Evolutionary conservation across 2,329 filamentous ascomycete genomes (phyloP), one percentile per base, ranked within the genome.

Genomic region (Botrytis aclada): DNA sequence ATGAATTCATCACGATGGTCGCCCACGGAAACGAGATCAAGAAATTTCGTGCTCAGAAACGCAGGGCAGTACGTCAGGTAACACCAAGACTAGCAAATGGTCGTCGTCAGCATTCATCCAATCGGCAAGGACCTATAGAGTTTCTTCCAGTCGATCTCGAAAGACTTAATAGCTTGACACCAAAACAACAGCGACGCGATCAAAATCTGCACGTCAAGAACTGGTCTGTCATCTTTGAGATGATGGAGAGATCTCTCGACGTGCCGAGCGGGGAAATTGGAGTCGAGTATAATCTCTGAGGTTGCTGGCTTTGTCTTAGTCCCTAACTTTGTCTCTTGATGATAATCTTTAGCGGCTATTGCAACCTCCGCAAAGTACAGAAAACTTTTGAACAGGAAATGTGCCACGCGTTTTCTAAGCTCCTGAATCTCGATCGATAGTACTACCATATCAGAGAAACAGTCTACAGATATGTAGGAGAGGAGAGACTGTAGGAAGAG

Each of bases 321-420:
- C n/a, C n/a, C n/a, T 34, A 1, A 25, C 4, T 9, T 32, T 6
- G n/a, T 14, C 12, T 47, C 20, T n/a, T 4, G 3, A 5, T 8
- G 20, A 18, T 25, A 16, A 16, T 22, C 3, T 4, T 5, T 14
- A 20, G n/a, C 18, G 10, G 14, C 3, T 65, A 5, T 25, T 45
- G 32, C 4, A 47, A 34, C 9, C 34, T 5, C 9, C 7, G 18
- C 3, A 0, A 32, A 3, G 7, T 10, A 0, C 0, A 4, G 41
- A 32, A n/a, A 29, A 18, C 0, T 0, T 0, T n/a, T 43, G 4
- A 18, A 43, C 8, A 3, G 10, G 7, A 41, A 20, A 0, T 43
- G 2, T 41, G 16, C n/a, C 37, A 1, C 4, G 2, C 16, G 0
- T 29, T 12, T 14, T 29, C 25, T 5, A n/a, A 12, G 12, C 2